These are phyloP conservation scores for Aspergillus proliferans DNA, from an alignment of 2,329 filamentous ascomycete species.

Conservation along the genomic window DNA sequence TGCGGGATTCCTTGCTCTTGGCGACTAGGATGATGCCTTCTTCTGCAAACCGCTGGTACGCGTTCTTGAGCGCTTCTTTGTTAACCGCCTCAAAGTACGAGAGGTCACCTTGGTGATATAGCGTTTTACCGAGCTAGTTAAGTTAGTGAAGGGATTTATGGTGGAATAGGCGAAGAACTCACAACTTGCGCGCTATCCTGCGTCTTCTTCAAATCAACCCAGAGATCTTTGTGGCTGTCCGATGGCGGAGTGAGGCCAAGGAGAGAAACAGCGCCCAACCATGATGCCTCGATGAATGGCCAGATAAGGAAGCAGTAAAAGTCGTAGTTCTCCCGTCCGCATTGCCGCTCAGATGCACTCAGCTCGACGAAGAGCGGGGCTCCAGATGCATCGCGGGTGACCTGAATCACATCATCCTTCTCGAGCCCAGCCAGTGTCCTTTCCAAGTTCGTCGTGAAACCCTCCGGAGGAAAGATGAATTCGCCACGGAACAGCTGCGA, in stretches of 20 bases:
- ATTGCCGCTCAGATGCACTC: slow-evolving; percentile 65
- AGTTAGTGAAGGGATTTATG: background rate
- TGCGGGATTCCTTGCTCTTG: slow-evolving; percentile 53
- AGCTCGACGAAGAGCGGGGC: slow-evolving; percentile 65
- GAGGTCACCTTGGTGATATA: slow-evolving; percentile 95
- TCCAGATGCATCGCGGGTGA: slow-evolving; percentile 52
- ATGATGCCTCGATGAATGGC: slow-evolving; percentile 93
- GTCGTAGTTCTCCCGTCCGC: slow-evolving; percentile 88
- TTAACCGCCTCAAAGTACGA: slow-evolving; percentile 98
- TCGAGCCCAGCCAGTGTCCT: slow-evolving; percentile 73
- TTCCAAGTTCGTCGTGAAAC: slow-evolving; percentile 71
- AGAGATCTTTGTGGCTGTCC: slow-evolving; percentile 56
- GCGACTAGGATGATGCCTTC: slow-evolving; percentile 78
- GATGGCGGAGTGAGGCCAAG: slow-evolving; percentile 76
- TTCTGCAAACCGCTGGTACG: slow-evolving; percentile 79
- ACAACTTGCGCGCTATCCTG: slow-evolving; percentile 77
- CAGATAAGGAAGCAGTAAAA: slow-evolving; percentile 99
- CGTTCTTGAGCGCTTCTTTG: slow-evolving; percentile 94
- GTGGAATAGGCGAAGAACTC: slow-evolving; percentile 27
- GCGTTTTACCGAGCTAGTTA: slow-evolving; percentile 75
- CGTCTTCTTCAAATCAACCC: slow-evolving; percentile 71
- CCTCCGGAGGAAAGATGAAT: slow-evolving; percentile 91
- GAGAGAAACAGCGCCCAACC: slow-evolving; percentile 83
- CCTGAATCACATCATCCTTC: slow-evolving; percentile 66
- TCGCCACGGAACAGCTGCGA: slow-evolving; percentile 89